Evolutionary conservation across 2,329 filamentous ascomycete species (phyloP).

Genomic region (Zelopaecilomyces penicillatus): DNA sequence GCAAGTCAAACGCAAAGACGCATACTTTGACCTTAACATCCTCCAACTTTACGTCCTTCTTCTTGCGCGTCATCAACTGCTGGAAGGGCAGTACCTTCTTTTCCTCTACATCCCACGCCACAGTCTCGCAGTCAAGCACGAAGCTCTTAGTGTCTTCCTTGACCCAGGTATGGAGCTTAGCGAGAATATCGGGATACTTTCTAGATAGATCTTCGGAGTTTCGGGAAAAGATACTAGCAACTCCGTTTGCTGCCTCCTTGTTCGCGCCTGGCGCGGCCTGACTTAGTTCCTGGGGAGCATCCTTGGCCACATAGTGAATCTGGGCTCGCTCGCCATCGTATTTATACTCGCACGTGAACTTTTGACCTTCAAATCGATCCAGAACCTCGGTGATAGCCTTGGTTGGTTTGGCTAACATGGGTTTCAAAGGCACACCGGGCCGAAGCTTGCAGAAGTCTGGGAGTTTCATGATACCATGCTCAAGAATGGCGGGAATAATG

Average conservation of each 20-base stretch:
- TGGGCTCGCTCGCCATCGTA: slow-evolving; percentile 98
- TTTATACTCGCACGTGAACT: slow-evolving; percentile 98
- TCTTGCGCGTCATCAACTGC: slow-evolving; percentile 94
- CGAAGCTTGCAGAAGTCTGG: slow-evolving; percentile 81
- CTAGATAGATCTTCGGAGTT: slow-evolving; percentile 96
- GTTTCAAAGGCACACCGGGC: slow-evolving; percentile 89
- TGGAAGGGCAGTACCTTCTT: slow-evolving; percentile 97
- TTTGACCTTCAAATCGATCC: slow-evolving; percentile 89
- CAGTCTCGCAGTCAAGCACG: slow-evolving; percentile 96
- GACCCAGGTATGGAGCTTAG: slow-evolving; percentile 81
- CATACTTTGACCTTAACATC: slow-evolving; percentile 96
- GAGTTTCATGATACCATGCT: slow-evolving; percentile 77
- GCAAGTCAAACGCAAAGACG: slow-evolving; percentile 90
- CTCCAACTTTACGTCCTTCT: slow-evolving; percentile 91
- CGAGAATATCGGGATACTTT: slow-evolving; percentile 94
- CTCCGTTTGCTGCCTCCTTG: slow-evolving; percentile 60
- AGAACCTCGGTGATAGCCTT: slow-evolving; percentile 97
- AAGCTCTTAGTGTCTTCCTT: slow-evolving; percentile 87
- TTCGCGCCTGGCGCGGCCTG: slow-evolving; percentile 51
- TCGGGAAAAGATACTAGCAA: slow-evolving; percentile 90
- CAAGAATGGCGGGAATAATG: slow-evolving; percentile 81
- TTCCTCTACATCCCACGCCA: slow-evolving; percentile 89
- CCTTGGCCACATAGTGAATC: slow-evolving; percentile 90
- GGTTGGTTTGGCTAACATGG: slow-evolving; percentile 97
- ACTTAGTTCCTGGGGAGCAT: slow-evolving; percentile 60